Evolutionary conservation across 2,329 filamentous ascomycete species (phyloP).

Genomic region (Beauveria rudraprayagi): DNA sequence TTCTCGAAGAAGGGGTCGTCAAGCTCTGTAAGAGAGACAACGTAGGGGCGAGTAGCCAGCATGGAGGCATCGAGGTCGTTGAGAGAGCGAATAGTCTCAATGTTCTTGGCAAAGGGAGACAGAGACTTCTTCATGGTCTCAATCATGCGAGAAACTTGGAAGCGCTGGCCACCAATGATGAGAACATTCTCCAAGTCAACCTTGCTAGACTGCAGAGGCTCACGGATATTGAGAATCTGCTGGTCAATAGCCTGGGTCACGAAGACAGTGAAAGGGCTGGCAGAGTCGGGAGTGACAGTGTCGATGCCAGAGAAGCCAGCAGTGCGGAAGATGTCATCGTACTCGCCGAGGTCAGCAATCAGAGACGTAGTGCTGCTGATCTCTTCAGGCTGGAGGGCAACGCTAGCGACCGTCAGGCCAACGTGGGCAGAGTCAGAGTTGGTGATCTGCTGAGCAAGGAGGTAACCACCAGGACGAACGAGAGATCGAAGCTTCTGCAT

Average conservation of each 20-base stretch:
- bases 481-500: conserved; percentile 12
- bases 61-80: conserved; percentile 7
- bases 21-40: conserved; percentile 11
- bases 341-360: conserved; percentile 8
- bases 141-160: conserved; percentile 5
- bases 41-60: conserved; percentile 7
- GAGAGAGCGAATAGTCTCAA: not conserved
- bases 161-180: conserved; percentile 11
- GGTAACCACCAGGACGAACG: conserved; percentile 11
- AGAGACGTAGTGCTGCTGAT: conserved; percentile 8
- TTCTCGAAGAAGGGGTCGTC: conserved; percentile 10
- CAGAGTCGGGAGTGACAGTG: conserved; percentile 9
- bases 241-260: conserved; percentile 13
- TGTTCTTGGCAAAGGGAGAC: not conserved
- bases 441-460: conserved; percentile 10
- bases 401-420: conserved; percentile 6
- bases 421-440: conserved; percentile 3
- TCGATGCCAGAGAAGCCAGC: conserved; percentile 14
- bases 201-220: conserved; percentile 9
- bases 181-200: conserved; percentile 10
- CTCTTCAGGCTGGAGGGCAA: conserved; percentile 4
- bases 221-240: conserved; percentile 8
- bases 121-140: conserved; percentile 7
- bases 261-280: conserved; percentile 10
- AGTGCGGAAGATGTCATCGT: conserved; percentile 7